Base-by-base conservation (phyloP, 306 rosid genomes). In the Rubus idaeus region DNA sequence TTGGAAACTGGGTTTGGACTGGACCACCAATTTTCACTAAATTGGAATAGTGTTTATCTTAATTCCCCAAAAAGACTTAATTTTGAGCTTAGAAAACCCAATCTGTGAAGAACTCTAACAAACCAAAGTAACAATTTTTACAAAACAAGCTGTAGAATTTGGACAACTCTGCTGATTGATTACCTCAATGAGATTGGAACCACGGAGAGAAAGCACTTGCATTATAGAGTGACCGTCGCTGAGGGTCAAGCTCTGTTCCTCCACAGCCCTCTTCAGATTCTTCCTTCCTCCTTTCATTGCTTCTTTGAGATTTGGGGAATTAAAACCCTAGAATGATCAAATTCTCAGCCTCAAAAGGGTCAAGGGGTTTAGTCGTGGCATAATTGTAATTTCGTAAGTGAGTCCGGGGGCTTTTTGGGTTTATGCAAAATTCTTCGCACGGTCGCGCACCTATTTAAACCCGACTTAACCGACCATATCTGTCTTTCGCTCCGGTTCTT, bases 231-330 rank as follows among this genome's bases (percentile, higher is more conserved):
- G 90, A 4, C 89, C 91, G 14, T 89, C 86, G 77, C 84, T 88
- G 45, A 95, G 85, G 57, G 84, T 85, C 0, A 87, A 75, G 64
- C 77, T 81, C 44, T 77, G 71, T 63, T 88, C 91, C 84, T 73
- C 87, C 10, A 84, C 79, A 40, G 91, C 96, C 79, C 97, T 85
- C 84, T 84, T 88, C 82, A 95, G 83, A 84, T 95, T 95, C 83
- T 92, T 95, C 82, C 97, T 90, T 83, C 98, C 98, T 71, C 90
- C 97, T 80, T 86, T 84, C 97, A 95, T 95, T 69, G 67, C 73
- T 40, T 20, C 35, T 8, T 47, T 10, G 45, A 30, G 26, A 44
- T 30, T 23, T 62, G 69, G 69, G 69, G 69, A 3, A 73, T 37
- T 3, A 41, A 73, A 73, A 55, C 52, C 76, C 76, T 56, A 40